Evolutionary conservation across 768 basidiomycete species (phyloP).

Genomic region (Boletus speciosus): DNA sequence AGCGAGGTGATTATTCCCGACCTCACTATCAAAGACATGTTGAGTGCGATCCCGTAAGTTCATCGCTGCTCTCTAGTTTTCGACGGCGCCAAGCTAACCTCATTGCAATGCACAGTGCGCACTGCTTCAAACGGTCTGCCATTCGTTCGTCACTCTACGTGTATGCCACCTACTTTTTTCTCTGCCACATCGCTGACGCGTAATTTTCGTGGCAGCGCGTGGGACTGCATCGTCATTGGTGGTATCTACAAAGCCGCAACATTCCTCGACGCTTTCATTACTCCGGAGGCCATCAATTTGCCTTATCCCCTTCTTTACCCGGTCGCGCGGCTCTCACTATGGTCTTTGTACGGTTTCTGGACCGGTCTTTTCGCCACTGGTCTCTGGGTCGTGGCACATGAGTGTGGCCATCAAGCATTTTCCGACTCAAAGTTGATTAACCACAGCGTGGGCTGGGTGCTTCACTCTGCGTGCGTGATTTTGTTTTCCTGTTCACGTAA

Average conservation of each 20-base stretch:
- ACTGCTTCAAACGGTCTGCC: slow-evolving; percentile 90
- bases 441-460: slow-evolving; percentile 87
- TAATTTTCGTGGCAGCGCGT: slow-evolving; percentile 44
- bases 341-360: slow-evolving; percentile 79
- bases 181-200: slow-evolving; percentile 11
- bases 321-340: slow-evolving; percentile 60
- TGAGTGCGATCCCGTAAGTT: slow-evolving; percentile 78
- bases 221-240: slow-evolving; percentile 72
- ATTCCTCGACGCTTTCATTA: slow-evolving; percentile 61
- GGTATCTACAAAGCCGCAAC: slow-evolving; percentile 64
- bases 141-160: slow-evolving; percentile 74
- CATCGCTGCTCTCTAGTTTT: slow-evolving; percentile 1
- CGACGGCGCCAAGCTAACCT: neutral
- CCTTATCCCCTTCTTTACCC: slow-evolving; percentile 61
- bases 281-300: slow-evolving; percentile 50
- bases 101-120: slow-evolving; percentile 44
- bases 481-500: slow-evolving; percentile 19
- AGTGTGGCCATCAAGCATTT: slow-evolving; percentile 96
- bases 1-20: slow-evolving; percentile 70
- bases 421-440: slow-evolving; percentile 90
- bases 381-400: slow-evolving; percentile 92
- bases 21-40: slow-evolving; percentile 82
- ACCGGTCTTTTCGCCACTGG: slow-evolving; percentile 87
- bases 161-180: slow-evolving; percentile 38
- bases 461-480: slow-evolving; percentile 77